Conservation (phyloP, 2,329 filamentous ascomycete species). For the Fusarium solani-melongenae region DNA sequence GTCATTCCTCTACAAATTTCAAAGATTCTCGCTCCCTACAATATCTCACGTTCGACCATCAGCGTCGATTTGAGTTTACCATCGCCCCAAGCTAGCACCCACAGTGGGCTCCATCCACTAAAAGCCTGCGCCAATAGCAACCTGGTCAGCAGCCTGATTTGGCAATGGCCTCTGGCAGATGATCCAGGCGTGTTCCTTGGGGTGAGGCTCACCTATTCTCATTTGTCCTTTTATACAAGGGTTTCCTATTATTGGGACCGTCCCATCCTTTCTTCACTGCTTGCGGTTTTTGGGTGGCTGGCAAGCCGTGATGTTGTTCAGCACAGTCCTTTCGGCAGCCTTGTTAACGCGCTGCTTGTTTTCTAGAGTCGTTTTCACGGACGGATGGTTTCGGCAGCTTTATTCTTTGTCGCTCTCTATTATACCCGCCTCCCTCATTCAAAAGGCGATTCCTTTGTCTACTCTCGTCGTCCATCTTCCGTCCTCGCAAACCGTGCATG, state of each 20-base stretch:
- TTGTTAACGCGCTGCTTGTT: not conserved
- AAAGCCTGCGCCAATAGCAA: not conserved
- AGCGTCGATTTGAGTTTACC: not conserved
- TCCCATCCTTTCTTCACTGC: not conserved
- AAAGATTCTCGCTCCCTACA: not conserved
- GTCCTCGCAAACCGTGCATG: not conserved
- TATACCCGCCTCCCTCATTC: not conserved
- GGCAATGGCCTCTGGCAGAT: not conserved
- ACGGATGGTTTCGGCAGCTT: not conserved
- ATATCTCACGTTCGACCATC: not conserved
- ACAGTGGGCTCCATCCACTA: constrained; percentile 5
- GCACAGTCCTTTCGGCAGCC: not conserved
- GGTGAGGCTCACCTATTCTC: not conserved
- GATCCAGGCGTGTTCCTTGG: not conserved
- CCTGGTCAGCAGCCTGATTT: not conserved
- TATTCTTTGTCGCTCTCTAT: not conserved
- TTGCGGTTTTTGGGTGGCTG: not conserved
- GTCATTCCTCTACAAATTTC: not conserved
- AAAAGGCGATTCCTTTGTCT: not conserved
- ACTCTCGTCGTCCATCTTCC: not conserved
- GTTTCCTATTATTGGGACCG: not conserved
- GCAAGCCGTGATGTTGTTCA: not conserved
- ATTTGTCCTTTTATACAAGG: not conserved
- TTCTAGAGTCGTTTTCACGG: not conserved
- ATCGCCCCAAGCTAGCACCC: not conserved